These are phyloP conservation scores for Lyophyllum shimeji DNA, from an alignment of 768 basidiomycete genomes.

Conservation along the genomic window DNA sequence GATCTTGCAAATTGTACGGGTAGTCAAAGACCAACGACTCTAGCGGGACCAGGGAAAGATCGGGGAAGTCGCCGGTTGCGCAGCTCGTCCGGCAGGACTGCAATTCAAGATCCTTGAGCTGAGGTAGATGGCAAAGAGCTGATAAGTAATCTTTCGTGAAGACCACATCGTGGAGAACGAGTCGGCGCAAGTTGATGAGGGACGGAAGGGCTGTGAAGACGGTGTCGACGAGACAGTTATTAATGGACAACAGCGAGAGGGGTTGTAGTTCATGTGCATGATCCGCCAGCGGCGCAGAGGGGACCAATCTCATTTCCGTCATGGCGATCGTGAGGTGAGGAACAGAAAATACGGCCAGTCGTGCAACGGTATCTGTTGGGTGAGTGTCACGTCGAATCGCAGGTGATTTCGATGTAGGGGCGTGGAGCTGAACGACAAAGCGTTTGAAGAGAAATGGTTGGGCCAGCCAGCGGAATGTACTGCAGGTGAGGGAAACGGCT, in stretches of 20 bases:
- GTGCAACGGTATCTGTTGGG: constrained; percentile 4
- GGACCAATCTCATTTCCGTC: constrained; percentile 16
- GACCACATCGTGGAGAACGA: constrained; percentile 17
- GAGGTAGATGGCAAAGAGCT: constrained; percentile 11
- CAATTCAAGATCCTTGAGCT: constrained; percentile 17
- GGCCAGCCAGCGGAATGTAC: constrained; percentile 16
- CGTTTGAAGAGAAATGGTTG: constrained; percentile 21
- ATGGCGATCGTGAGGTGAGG: constrained; percentile 14
- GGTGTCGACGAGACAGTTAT: constrained; percentile 11
- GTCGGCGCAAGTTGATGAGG: constrained; percentile 11
- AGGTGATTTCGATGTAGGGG: background rate
- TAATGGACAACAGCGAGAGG: constrained; percentile 1
- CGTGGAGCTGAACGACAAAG: constrained; percentile 13
- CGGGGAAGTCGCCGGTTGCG: constrained; percentile 8
- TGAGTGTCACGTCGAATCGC: constrained; percentile 8
- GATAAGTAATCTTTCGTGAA: constrained; percentile 9
- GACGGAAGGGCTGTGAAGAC: constrained; percentile 15
- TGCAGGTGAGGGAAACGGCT: constrained; percentile 12
- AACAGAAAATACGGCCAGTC: constrained; percentile 7
- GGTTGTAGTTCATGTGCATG: background rate
- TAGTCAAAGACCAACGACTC: constrained; percentile 14
- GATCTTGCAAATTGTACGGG: constrained; percentile 9
- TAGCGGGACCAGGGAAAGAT: constrained; percentile 6
- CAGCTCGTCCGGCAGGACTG: constrained; percentile 18
- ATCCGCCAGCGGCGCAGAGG: constrained; percentile 4